Base-by-base conservation (phyloP, 1,139 yeast species). In the Yamadazyma dushanensis region DNA sequence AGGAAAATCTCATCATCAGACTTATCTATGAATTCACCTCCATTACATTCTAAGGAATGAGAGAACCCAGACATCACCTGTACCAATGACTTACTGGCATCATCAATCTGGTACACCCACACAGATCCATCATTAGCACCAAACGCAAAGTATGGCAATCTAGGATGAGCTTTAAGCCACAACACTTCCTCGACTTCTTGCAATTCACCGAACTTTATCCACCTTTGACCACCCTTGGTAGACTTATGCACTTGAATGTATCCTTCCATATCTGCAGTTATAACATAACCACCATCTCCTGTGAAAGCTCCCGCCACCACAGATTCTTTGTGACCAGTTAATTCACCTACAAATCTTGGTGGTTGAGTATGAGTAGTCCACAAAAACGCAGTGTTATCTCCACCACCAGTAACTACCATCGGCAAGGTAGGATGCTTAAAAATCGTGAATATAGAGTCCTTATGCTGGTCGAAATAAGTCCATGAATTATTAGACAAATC, bases 201-300 rank as follows among this genome's bases (percentile, higher is more conserved):
- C 44, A 87, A 65, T 45, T 83, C 80, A 27, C 80, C 83, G 43
- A 78, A 70, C 52, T 74, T 68, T 47, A 69, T 74, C 97, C 97
- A 90, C 45, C 78, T 75, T 56, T 88, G 87, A 21, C 95, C 96
- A 29, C 83, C 81, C 53, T 82, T 81, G 28, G 73, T 62, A 2
- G 89, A 66, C 53, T 78, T 77, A 66, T 84, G 87, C 10, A 89
- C 80, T 48, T 87, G 73, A 25, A 92, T 70, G 47, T 79, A 79
- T 37, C 98, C 98, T 35, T 80, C 80, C 99, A 92, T 92, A 59
- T 94, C 98, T 31, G 92, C 97, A 6, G 97, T 84, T 8, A 92
- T 75, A 28, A 86, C 70, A 54, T 68, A 88, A 32, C 77, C 72
- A 16, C 98, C 98, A 50, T 88, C 95, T 26, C 68, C 62, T 1